Base-by-base conservation (phyloP, 2,329 filamentous ascomycete species). In the Hirsutella rhossiliensis region DNA sequence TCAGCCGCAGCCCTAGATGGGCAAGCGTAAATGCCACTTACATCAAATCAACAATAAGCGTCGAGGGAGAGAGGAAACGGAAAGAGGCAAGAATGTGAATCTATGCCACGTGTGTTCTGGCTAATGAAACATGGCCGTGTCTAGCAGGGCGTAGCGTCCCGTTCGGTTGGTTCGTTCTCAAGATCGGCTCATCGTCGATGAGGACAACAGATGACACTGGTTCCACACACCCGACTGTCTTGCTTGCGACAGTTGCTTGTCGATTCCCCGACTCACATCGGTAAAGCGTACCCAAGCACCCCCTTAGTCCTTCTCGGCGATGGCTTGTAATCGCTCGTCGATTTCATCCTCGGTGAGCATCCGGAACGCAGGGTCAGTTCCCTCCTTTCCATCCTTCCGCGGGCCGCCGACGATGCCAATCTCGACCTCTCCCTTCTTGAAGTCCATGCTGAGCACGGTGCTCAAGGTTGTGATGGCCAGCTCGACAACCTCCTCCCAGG, bases 401-500 rank as follows among this genome's bases (percentile, higher is more conserved):
- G 90, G 89, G 28, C 88, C 90, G 53, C 92, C 92, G 44, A 96
- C 92, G 60, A 98, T 89, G 50, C 92, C 92, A 67, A 98, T 87
- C 71, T 98, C 92, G 63, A 98, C 82, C 73, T 98, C 92, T 56
- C 85, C 85, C 76, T 97, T 97, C 79, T 98, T 98, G 75, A 98
- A 98, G 65, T 98, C 92, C 65, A 97, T 94, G 67, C 90, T 96
- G 52, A 98, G 76, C 48, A 98, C 89, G 31, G 86, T 94, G 77
- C 89, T 95, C 64, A 98, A 71, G 7, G 92, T 90, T 38, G 87
- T 86, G 64, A 98, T 98, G 47, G 87, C 92, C 57, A 97, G 75
- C 73, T 98, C 92, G 41, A 98, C 90, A 41, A 98, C 92, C 48
- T 98, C 92, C 66, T 95, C 87, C 92, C 92, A 98, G 60, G 72